These are phyloP conservation scores for Amanita brunnescens DNA, from an alignment of 768 basidiomycete species.

Conservation along the genomic window DNA sequence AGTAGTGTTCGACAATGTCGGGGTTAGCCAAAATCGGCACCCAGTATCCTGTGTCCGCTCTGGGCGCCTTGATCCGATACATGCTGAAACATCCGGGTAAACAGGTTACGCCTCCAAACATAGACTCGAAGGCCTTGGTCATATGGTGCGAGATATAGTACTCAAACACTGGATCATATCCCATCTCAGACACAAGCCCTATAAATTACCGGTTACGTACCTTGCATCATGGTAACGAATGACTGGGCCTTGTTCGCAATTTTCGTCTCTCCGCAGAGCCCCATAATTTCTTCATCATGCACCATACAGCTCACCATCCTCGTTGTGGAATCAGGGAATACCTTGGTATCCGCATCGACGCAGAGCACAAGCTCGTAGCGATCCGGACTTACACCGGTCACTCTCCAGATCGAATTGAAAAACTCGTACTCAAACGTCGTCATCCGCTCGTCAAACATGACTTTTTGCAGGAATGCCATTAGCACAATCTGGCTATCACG, in stretches of 20 bases:
- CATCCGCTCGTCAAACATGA: slow-evolving; percentile 99
- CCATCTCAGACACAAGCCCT: slow-evolving; percentile 1
- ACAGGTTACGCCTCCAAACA: slow-evolving; percentile 99
- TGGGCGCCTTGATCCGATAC: slow-evolving; percentile 99
- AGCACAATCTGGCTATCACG: slow-evolving; percentile 97
- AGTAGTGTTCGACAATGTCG: slow-evolving; percentile 97
- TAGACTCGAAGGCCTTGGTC: slow-evolving; percentile 98
- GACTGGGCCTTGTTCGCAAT: slow-evolving; percentile 99
- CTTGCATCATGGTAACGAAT: slow-evolving; percentile 99
- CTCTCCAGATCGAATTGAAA: slow-evolving; percentile 97
- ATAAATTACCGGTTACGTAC: slow-evolving; percentile 35
- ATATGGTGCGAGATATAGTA: slow-evolving; percentile 99
- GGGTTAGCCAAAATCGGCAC: slow-evolving; percentile 98
- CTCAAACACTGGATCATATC: slow-evolving; percentile 71
- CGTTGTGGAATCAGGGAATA: slow-evolving; percentile 96
- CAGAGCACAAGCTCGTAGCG: slow-evolving; percentile 92
- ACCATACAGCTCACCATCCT: slow-evolving; percentile 97
- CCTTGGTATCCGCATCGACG: slow-evolving; percentile 97
- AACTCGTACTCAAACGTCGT: slow-evolving; percentile 99
- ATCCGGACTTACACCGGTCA: slow-evolving; percentile 92
- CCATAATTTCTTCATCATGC: slow-evolving; percentile 97
- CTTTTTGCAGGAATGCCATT: slow-evolving; percentile 97
- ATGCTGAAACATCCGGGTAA: slow-evolving; percentile 99
- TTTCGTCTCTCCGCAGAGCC: slow-evolving; percentile 98
- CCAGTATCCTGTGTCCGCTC: slow-evolving; percentile 93